These are phyloP conservation scores for Nannochloris sp. DNA, from an alignment of 139 green algal species.

Conservation along the genomic window DNA sequence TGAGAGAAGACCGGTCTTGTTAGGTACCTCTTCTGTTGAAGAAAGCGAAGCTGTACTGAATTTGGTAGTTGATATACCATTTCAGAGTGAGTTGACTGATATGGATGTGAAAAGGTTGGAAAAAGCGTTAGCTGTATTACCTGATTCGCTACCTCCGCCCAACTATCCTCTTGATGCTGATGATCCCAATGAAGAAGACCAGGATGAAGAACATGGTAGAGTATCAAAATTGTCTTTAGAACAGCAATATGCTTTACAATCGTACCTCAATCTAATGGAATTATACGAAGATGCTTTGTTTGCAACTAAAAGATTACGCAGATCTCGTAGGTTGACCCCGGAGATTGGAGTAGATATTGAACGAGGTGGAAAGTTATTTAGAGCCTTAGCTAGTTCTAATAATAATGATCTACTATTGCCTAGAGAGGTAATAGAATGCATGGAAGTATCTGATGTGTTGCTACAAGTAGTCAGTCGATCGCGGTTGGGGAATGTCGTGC, in stretches of 20 bases:
- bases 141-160: neutral
- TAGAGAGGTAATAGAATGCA: no score
- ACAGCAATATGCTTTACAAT: neutral
- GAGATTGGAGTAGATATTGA: no score
- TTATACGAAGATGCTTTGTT: no score
- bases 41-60: conserved; percentile 37
- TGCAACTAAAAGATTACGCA: no score
- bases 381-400: no score
- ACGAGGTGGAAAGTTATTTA: no score
- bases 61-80: neutral
- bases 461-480: neutral
- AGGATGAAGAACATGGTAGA: neutral
- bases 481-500: neutral
- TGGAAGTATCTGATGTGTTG: no score
- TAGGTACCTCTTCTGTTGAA: conserved; percentile 77
- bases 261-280: neutral
- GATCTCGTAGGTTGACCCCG: no score
- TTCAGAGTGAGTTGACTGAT: neutral
- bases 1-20: conserved; percentile 69
- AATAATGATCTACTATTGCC: no score
- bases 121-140: neutral
- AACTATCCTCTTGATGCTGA: no score
- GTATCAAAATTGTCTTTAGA: neutral
- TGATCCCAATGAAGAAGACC: no score
- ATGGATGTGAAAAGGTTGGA: conserved; percentile 77